These are phyloP conservation scores for Kingdonia uniflora DNA, from an alignment of 164 flowering plant species.

Conservation along the genomic window DNA sequence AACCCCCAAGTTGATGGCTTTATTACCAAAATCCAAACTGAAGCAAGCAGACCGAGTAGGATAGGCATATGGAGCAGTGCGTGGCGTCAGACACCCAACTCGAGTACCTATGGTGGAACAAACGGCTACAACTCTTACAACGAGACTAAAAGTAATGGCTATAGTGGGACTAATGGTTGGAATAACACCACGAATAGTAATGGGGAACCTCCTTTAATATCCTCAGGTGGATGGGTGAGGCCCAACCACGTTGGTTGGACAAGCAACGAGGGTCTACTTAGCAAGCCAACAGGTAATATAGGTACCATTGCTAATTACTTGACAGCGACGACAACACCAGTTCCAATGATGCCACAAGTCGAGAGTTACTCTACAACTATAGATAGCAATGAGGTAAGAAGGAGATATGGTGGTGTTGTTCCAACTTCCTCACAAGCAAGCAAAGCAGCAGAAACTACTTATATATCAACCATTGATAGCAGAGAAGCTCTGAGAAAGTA, in stretches of 20 bases:
- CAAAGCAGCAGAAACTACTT: conserved; percentile 2
- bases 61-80: conserved; percentile 4
- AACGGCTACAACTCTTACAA: neutral
- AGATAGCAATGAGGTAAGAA: conserved; percentile 14
- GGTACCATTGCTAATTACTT: conserved; percentile 11
- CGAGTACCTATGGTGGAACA: neutral
- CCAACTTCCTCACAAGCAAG: neutral
- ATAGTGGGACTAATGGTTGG: conserved; percentile 5
- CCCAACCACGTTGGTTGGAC: conserved; percentile 20
- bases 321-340: conserved; percentile 5
- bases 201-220: conserved; percentile 10
- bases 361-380: conserved; percentile 5
- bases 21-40: conserved; percentile 22
- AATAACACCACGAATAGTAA: conserved; percentile 3
- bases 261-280: conserved; percentile 8
- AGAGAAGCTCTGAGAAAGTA: conserved; percentile 10
- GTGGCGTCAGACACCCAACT: conserved; percentile 17
- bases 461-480: conserved; percentile 9
- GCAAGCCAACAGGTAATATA: conserved; percentile 13
- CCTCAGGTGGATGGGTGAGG: conserved; percentile 16
- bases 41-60: conserved; percentile 15
- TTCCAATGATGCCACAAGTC: conserved; percentile 7
- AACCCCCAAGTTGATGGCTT: conserved; percentile 22
- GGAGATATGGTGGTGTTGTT: conserved; percentile 10
- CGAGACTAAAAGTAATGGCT: conserved; percentile 2